Evolutionary conservation across 345 rosid species (phyloP).

Genomic region (Gossypium mustelinum): DNA sequence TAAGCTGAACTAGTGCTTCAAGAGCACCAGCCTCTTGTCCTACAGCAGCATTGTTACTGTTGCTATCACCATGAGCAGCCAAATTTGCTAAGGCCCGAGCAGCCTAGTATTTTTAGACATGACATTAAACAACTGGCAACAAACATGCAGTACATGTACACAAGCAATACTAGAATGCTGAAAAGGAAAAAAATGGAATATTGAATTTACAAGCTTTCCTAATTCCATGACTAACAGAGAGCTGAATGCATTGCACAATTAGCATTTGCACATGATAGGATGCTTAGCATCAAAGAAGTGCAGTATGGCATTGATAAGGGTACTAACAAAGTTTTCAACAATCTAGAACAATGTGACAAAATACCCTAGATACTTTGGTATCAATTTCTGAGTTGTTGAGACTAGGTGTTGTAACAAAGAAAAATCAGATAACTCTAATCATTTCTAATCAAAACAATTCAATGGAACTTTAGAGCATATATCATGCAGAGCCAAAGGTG

Average conservation of each 20-base stretch:
- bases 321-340: background rate
- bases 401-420: background rate
- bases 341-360: background rate
- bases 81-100: slow-evolving; percentile 96
- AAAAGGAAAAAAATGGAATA: background rate
- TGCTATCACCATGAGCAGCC: slow-evolving; percentile 99
- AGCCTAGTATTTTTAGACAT: slow-evolving; percentile 44
- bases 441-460: background rate
- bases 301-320: background rate
- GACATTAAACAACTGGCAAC: slow-evolving; percentile 4
- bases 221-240: background rate
- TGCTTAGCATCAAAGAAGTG: background rate
- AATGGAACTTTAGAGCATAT: background rate
- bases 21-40: slow-evolving; percentile 95
- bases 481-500: background rate
- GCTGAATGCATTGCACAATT: background rate
- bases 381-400: background rate
- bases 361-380: too few relatives aligned
- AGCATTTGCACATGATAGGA: background rate
- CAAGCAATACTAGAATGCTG: background rate
- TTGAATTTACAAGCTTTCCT: background rate
- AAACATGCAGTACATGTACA: slow-evolving; percentile 1
- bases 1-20: slow-evolving; percentile 87
- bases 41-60: slow-evolving; percentile 87
- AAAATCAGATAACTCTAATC: background rate